Percentiles rank a stretch among this genome's conserved stretches.
These are phyloP conservation scores for Hypsizygus ulmarius DNA, from an alignment of 1,284 basidiomycete species.

Conservation along the genomic window DNA sequence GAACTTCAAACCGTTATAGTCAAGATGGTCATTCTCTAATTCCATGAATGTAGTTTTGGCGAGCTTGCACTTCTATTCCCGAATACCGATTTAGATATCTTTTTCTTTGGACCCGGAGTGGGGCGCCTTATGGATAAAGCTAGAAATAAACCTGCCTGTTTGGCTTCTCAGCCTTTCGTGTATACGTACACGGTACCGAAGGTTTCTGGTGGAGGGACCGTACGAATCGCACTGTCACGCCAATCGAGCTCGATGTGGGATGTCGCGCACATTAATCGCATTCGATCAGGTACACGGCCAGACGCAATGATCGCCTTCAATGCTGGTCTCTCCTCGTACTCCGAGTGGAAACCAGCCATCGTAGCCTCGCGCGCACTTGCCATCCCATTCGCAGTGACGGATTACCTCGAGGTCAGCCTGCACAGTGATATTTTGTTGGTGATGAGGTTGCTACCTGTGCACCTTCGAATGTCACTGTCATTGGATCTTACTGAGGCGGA, in stretches of 20 bases:
- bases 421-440: neutral
- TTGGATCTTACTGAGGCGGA: neutral
- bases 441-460: neutral
- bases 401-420: conserved; percentile 14
- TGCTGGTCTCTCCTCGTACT: conserved; percentile 12
- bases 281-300: conserved; percentile 10
- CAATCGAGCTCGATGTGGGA: conserved; percentile 1
- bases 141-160: neutral
- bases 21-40: neutral
- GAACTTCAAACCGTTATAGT: neutral
- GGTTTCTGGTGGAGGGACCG: conserved; percentile 9
- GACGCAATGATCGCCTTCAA: conserved; percentile 22
- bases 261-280: conserved; percentile 3
- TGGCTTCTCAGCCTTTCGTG: conserved; percentile 13
- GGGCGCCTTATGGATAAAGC: conserved; percentile 4
- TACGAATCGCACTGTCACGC: conserved; percentile 14
- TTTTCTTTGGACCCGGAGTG: conserved; percentile 16
- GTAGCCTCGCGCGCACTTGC: conserved; percentile 17
- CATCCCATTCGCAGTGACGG: conserved; percentile 23
- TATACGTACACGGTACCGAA: conserved; percentile 15
- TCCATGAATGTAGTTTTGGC: conserved; percentile 13
- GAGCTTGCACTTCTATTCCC: conserved; percentile 20
- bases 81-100: conserved; percentile 20
- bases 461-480: neutral
- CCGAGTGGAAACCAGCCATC: conserved; percentile 16